These are phyloP conservation scores for Protomyces gravidus DNA, from an alignment of 1,139 yeast genomes.

Conservation along the genomic window DNA sequence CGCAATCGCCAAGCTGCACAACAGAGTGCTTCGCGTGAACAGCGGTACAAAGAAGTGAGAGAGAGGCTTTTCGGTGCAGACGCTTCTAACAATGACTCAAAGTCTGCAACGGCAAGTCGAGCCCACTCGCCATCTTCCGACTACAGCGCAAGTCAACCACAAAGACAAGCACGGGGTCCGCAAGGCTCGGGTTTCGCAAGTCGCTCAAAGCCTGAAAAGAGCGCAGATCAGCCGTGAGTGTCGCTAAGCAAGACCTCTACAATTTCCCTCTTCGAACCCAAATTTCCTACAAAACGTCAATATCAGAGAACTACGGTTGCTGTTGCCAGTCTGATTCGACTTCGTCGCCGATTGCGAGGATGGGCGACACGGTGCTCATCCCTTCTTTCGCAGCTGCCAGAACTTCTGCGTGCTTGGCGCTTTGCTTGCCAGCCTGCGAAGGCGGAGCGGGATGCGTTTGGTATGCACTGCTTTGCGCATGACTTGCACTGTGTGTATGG, in stretches of 20 bases:
- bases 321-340: too few species aligned
- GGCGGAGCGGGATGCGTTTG: not conserved
- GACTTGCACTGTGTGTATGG: not conserved
- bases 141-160: not conserved
- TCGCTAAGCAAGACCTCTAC: too few species aligned
- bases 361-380: too few species aligned
- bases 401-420: not conserved
- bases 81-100: not conserved
- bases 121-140: not conserved
- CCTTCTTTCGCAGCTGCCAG: not conserved
- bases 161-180: not conserved
- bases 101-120: not conserved
- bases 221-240: too few species aligned
- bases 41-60: slow-evolving; percentile 18
- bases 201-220: not conserved
- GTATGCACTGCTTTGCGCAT: not conserved
- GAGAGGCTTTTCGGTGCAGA: slow-evolving; percentile 13
- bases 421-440: not conserved
- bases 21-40: slow-evolving; percentile 7
- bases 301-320: too few species aligned
- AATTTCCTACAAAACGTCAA: too few species aligned
- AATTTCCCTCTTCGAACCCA: too few species aligned
- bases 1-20: not conserved
- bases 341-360: too few species aligned
- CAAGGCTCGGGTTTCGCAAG: not conserved